Base-by-base conservation (phyloP, 1,139 yeast genomes). In the Candida sp. region DNA sequence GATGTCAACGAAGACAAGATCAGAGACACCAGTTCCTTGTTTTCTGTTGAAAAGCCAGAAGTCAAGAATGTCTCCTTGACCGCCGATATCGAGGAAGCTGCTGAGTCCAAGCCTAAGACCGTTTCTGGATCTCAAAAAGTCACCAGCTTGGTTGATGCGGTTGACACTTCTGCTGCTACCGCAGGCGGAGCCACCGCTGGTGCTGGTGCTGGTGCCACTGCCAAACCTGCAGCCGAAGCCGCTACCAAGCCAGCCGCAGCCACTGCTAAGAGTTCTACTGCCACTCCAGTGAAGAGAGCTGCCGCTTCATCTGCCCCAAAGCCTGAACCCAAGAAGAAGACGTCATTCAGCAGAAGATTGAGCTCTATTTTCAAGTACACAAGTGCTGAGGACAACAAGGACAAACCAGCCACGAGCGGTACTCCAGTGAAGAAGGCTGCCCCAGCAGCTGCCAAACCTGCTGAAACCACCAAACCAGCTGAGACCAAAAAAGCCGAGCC, bases 1-100 rank as follows among this genome's bases (percentile, higher is more conserved):
- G 78, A 77, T 4, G 64, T 82, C 26, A 64, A 74, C 53, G 83
- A 78, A 56, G 63, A 63, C 50, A 71, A 69, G 55, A 63, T 76
- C 42, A 67, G 67, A 46, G 83, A 78, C 57, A 72, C 78, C 28
- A 69, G 75, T 2, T 73, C 79, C 0, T 62, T 77, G 27, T 77
- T 77, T 53, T 63, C 77, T 3, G 70, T 65, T 26, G 65, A 69
- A 49, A 66, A 61, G 34, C 65, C 62, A 28, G 60, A 59, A 35
- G 54, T 51, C 30, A 56, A 57, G 46, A 59, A 54, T 40, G 61
- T 57, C n/a, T 59, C 63, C 6, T 55, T 57, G 38, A 45, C 49
- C 17, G 46, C 54, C 4, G 57, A 52, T 44, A 44, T 54, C 27
- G 53, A 52, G 12, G 49, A 44, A 26, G 50, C 51, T 30, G 54